Percentiles rank a stretch among this genome's conserved stretches.
phyloP scores from a whole-genome alignment of 441 rosid species.

The Populus hybrid region DNA sequence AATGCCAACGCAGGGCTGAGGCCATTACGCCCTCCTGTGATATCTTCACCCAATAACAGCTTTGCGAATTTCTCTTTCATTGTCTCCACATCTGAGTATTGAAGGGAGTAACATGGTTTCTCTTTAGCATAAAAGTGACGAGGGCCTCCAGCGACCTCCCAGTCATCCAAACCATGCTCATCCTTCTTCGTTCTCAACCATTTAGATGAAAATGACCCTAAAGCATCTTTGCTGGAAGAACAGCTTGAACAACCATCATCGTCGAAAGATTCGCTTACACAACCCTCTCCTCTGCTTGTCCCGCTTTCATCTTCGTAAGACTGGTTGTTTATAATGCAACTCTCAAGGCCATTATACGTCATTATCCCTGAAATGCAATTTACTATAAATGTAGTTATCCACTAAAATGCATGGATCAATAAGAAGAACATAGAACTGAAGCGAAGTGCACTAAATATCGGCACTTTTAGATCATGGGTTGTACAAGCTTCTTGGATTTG shows the following conservation, averaged over 20 bases:
- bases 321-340: constrained; percentile 76
- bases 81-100: constrained; percentile 59
- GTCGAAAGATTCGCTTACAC: constrained; percentile 70
- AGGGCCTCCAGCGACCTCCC: constrained; percentile 57
- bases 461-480: background rate
- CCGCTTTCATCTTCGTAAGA: constrained; percentile 82
- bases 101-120: constrained; percentile 41
- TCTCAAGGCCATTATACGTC: constrained; percentile 83
- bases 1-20: constrained; percentile 71
- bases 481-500: background rate
- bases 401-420: background rate
- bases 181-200: constrained; percentile 59
- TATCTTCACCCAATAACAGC: constrained; percentile 78
- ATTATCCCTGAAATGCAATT: constrained; percentile 49
- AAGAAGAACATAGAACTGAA: background rate
- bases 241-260: constrained; percentile 87
- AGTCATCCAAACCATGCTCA: constrained; percentile 49
- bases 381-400: background rate
- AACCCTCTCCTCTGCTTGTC: constrained; percentile 77
- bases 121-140: constrained; percentile 51
- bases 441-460: background rate
- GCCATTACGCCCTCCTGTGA: constrained; percentile 78
- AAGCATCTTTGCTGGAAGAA: constrained; percentile 89
- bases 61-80: constrained; percentile 86
- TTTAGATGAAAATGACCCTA: constrained; percentile 80